phyloP scores from a whole-genome alignment of 306 rosid genomes.

The Ziziphus jujuba region DNA sequence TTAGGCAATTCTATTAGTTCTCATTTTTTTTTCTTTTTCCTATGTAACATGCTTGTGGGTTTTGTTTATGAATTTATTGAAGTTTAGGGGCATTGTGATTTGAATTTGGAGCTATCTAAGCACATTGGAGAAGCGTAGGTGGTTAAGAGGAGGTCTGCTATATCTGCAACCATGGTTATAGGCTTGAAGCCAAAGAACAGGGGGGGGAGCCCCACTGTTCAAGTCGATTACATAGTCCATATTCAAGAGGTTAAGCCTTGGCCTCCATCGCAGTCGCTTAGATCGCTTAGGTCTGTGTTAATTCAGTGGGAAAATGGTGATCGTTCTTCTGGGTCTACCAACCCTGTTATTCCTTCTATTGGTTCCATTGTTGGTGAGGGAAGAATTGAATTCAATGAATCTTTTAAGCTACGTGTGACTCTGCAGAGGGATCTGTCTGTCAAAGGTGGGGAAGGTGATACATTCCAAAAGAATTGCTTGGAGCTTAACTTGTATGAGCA shows the following conservation, averaged over 20 bases:
- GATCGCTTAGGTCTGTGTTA: slow-evolving; percentile 65
- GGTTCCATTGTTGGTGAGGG: slow-evolving; percentile 76
- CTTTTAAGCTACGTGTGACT: slow-evolving; percentile 72
- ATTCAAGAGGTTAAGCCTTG: slow-evolving; percentile 90
- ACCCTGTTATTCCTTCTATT: slow-evolving; percentile 57
- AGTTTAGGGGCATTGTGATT: slow-evolving; percentile 31
- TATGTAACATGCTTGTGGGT: slow-evolving; percentile 10
- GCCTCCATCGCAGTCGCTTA: slow-evolving; percentile 89
- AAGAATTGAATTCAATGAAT: slow-evolving; percentile 71
- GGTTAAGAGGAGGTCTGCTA: slow-evolving; percentile 12
- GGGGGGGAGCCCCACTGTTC: slow-evolving; percentile 57
- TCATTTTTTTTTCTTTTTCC: background rate
- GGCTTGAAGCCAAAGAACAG: slow-evolving; percentile 69
- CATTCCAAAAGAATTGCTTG: slow-evolving; percentile 74
- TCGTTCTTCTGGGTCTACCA: slow-evolving; percentile 79
- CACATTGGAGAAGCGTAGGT: slow-evolving; percentile 33
- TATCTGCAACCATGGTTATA: slow-evolving; percentile 50
- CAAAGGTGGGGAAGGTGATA: slow-evolving; percentile 55
- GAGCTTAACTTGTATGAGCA: slow-evolving; percentile 85
- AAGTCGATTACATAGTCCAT: slow-evolving; percentile 61
- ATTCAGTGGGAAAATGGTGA: slow-evolving; percentile 95
- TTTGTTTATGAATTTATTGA: slow-evolving; percentile 21
- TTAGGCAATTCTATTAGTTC: background rate
- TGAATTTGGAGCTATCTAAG: slow-evolving; percentile 4
- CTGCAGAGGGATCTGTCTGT: slow-evolving; percentile 67